Base-by-base conservation (phyloP, 257 asterid genomes). In the Nicotiana attenuata region DNA sequence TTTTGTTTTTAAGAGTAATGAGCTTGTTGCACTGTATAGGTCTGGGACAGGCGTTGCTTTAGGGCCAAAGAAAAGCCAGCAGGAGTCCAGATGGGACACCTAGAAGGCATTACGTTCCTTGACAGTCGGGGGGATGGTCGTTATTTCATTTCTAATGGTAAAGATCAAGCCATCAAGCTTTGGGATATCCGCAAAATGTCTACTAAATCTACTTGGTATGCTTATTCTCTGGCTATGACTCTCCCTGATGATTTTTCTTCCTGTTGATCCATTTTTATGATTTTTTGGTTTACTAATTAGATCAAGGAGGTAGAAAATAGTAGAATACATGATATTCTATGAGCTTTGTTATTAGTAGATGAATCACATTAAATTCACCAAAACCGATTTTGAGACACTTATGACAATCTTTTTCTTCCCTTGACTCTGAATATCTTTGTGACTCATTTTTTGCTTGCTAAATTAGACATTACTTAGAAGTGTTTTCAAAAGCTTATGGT, bases 181-280 rank as follows among this genome's bases (percentile, higher is more conserved):
- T 94, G 98, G 98, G 98, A 94, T 85, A 88, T 94, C 78, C 91
- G 98, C 61, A 94, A 89, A 85, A 93, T 94, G 97, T 85, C 97
- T 76, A 86, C 97, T 14, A 82, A 81, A 67, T 73, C 85, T 78
- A 84, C 91, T 80, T 61, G 92, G 98, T 94, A 91, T 68, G 85
- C 45, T 76, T 69, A 63, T 13, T 59, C 63, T 38, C 59, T n/a
- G 57, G 13, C 33, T 10, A 28, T 29, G 31, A 20, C 16, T 57
- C 41, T 60, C 73, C 73, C 60, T 11, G 13, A 22, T 50, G 45
- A 75, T 75, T 75, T 45, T 47, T 73, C 78, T 71, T 68, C 31
- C 31, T 75, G 38, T 24, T 82, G 10, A 52, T 41, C 28, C 24
- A 19, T 31, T n/a, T 5, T n/a, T 55, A 7, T 63, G 20, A 16